A percentile compares a stretch with the other conserved stretches of the same genome.
These are phyloP conservation scores for Candida nanaspora DNA, from an alignment of 805 yeast species.

Conservation along the genomic window DNA sequence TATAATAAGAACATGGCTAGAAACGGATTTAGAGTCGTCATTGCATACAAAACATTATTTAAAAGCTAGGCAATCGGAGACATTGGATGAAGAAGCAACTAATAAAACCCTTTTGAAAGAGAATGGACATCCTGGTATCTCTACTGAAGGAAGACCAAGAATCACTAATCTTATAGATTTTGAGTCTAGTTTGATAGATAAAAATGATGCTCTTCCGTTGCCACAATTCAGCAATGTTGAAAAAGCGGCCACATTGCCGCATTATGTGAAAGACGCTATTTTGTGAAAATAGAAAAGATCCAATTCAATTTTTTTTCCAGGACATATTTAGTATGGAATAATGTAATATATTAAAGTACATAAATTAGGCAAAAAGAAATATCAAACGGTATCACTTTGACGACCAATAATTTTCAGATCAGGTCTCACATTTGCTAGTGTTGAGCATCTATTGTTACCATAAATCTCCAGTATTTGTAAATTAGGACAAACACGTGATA, in stretches of 20 bases:
- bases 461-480: slow-evolving; percentile 69
- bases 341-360: too few relatives aligned
- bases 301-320: too few relatives aligned
- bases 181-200: slow-evolving; percentile 10
- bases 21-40: slow-evolving; percentile 26
- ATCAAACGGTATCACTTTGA: slow-evolving; percentile 53
- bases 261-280: slow-evolving; percentile 27
- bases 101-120: slow-evolving; percentile 22
- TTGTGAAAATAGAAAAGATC: too few relatives aligned
- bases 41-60: slow-evolving; percentile 23
- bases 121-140: slow-evolving; percentile 31
- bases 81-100: slow-evolving; percentile 20
- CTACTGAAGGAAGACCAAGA: slow-evolving; percentile 33
- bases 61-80: slow-evolving; percentile 18
- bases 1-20: slow-evolving; percentile 17
- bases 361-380: neutral
- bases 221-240: slow-evolving; percentile 64
- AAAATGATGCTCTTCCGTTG: slow-evolving; percentile 22
- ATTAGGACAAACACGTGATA: slow-evolving; percentile 54
- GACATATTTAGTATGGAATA: too few relatives aligned
- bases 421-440: slow-evolving; percentile 40
- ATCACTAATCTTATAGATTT: slow-evolving; percentile 29
- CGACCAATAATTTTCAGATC: slow-evolving; percentile 67
- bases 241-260: slow-evolving; percentile 43
- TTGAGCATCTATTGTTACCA: slow-evolving; percentile 67